These are phyloP conservation scores for Pythium dissimile DNA, from an alignment of 352 stramenopile genomes.

Conservation along the genomic window DNA sequence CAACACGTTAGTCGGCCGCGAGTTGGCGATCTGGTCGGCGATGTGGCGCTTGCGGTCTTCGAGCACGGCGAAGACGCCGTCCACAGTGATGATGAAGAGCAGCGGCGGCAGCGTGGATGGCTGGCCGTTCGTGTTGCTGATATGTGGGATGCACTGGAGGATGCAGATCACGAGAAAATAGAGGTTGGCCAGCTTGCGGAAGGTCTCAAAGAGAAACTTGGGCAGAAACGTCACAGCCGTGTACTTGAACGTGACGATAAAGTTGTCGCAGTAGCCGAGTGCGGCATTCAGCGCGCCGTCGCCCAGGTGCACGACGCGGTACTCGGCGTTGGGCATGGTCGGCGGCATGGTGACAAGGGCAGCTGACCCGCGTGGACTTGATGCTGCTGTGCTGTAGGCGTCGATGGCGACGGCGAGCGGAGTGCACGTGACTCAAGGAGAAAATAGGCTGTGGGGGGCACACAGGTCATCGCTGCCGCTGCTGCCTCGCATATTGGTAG, in stretches of 20 bases:
- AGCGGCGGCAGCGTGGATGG: conserved; percentile 87
- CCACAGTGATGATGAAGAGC: conserved; percentile 88
- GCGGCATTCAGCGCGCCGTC: conserved; percentile 47
- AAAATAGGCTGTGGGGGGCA: too few relatives aligned
- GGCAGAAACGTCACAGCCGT: conserved; percentile 84
- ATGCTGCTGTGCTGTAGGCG: too few relatives aligned
- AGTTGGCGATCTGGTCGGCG: conserved; percentile 83
- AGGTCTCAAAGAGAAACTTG: conserved; percentile 90
- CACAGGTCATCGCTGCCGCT: too few relatives aligned
- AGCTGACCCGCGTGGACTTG: too few relatives aligned
- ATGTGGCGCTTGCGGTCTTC: conserved; percentile 87
- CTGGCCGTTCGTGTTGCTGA: conserved; percentile 88
- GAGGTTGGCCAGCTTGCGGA: conserved; percentile 90
- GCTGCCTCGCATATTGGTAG: too few relatives aligned
- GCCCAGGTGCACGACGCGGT: conserved; percentile 64
- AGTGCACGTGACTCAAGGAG: too few relatives aligned
- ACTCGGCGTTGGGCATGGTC: conserved; percentile 25
- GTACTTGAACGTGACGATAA: conserved; percentile 92
- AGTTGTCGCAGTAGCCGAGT: conserved; percentile 80
- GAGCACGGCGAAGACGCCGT: conserved; percentile 83
- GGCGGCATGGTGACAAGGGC: conserved; percentile 10
- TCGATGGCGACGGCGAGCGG: too few relatives aligned
- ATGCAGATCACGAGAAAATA: conserved; percentile 93
- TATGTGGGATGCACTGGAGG: conserved; percentile 81
- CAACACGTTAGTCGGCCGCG: conserved; percentile 56